A percentile compares a stretch with the other conserved stretches of the same genome.
Evolutionary conservation across 1,284 basidiomycete genomes (phyloP).

Genomic region (Melampsora occidentalis): DNA sequence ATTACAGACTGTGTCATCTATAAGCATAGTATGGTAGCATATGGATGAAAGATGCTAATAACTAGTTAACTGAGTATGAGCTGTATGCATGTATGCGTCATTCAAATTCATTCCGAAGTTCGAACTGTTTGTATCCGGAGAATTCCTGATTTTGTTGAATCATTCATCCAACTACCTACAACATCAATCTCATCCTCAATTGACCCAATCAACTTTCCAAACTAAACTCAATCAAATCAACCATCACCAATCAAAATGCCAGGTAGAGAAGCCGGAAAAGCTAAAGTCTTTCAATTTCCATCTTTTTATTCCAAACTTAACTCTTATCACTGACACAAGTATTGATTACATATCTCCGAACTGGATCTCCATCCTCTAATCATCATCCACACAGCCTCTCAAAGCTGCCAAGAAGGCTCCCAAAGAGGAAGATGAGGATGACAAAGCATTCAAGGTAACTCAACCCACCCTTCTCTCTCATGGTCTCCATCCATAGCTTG

Average conservation of each 20-base stretch:
- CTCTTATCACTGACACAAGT: background rate
- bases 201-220: background rate
- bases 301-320: background rate
- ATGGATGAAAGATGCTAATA: no score
- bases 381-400: conserved; percentile 16
- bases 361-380: background rate
- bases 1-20: no score
- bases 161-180: background rate
- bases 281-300: conserved; percentile 12
- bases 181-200: background rate
- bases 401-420: conserved; percentile 31
- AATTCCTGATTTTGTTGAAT: no score
- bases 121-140: no score
- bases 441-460: conserved; percentile 35
- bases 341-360: background rate
- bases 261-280: conserved; percentile 35
- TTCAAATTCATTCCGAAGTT: no score
- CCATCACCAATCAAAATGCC: conserved; percentile 13
- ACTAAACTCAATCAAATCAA: background rate
- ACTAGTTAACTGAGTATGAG: no score
- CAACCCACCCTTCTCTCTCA: background rate
- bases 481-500: background rate
- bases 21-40: no score
- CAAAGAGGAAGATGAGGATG: conserved; percentile 42
- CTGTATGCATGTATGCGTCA: no score